These are phyloP conservation scores for Bigelowiella natans DNA, from an alignment of 78 protist genomes.

Conservation along the genomic window DNA sequence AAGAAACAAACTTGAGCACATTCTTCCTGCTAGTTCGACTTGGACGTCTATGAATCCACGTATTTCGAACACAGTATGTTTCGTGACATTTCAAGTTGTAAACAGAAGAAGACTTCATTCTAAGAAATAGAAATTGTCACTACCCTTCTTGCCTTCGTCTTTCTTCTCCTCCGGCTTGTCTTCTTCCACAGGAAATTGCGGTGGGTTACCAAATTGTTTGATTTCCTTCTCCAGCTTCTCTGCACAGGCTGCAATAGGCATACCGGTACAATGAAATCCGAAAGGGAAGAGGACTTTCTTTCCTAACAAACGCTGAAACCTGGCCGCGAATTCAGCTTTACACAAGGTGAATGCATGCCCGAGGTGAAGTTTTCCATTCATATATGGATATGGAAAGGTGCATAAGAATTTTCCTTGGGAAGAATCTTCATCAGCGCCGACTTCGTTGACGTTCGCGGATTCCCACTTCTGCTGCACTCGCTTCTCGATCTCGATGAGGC, in stretches of 20 bases:
- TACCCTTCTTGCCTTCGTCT: constrained; percentile 4
- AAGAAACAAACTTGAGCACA: no score
- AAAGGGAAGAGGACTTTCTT: constrained; percentile 89
- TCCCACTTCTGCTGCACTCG: constrained; percentile 23
- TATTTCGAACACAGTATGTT: background rate
- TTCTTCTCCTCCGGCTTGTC: background rate
- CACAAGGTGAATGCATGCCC: constrained; percentile 96
- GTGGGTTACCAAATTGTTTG: constrained; percentile 66
- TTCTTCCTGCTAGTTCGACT: background rate
- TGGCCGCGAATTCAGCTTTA: constrained; percentile 92
- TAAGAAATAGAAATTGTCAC: no score
- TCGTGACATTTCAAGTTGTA: no score
- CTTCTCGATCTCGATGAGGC: constrained; percentile 12
- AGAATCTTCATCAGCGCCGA: background rate
- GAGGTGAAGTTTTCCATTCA: constrained; percentile 97
- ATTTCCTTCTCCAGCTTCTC: constrained; percentile 71
- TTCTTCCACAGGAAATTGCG: constrained; percentile 54
- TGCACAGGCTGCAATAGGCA: constrained; percentile 94
- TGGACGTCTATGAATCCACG: background rate
- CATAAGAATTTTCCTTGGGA: background rate
- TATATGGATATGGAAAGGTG: constrained; percentile 94
- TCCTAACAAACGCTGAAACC: constrained; percentile 86
- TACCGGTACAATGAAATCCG: constrained; percentile 98
- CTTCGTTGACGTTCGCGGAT: background rate
- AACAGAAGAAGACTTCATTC: no score